Percentiles rank a stretch among this genome's conserved stretches.
Conservation (phyloP, 2,329 filamentous ascomycete genomes). For the Rutstroemia sp. region DNA sequence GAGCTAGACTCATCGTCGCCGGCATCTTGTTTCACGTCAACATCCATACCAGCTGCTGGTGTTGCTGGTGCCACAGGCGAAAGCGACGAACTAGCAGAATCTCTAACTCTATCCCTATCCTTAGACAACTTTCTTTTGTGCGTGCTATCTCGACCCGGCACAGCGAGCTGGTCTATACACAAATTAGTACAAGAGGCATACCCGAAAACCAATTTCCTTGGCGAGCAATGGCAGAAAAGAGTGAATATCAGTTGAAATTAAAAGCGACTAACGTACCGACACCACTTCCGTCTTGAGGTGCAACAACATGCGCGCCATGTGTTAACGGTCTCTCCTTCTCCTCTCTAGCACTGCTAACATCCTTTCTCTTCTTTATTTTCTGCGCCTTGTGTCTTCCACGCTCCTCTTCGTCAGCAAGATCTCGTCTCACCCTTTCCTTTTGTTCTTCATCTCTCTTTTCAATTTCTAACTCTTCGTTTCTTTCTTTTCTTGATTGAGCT, state of each 20-base stretch:
- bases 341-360: conserved; percentile 53
- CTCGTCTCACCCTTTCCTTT: conserved; percentile 30
- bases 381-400: conserved; percentile 42
- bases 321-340: conserved; percentile 52
- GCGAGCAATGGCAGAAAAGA: not conserved
- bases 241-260: not conserved
- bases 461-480: conserved; percentile 43
- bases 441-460: conserved; percentile 41
- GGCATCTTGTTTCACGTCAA: conserved; percentile 45
- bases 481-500: conserved; percentile 56
- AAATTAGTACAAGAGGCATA: not conserved
- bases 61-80: conserved; percentile 48
- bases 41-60: conserved; percentile 43
- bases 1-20: conserved; percentile 42
- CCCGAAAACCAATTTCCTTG: not conserved
- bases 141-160: conserved; percentile 15
- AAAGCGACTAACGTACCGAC: conserved; percentile 40
- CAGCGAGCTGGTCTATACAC: conserved; percentile 20
- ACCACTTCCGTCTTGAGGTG: conserved; percentile 55
- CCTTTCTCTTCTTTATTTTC: conserved; percentile 77
- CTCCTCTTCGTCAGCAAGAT: conserved; percentile 41
- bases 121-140: conserved; percentile 11
- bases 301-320: conserved; percentile 55
- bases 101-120: conserved; percentile 13
- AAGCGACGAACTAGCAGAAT: conserved; percentile 51